Evolutionary conservation across 257 asterid genomes (phyloP), one percentile per base, ranked within the genome.

Genomic region (Vinca minor): DNA sequence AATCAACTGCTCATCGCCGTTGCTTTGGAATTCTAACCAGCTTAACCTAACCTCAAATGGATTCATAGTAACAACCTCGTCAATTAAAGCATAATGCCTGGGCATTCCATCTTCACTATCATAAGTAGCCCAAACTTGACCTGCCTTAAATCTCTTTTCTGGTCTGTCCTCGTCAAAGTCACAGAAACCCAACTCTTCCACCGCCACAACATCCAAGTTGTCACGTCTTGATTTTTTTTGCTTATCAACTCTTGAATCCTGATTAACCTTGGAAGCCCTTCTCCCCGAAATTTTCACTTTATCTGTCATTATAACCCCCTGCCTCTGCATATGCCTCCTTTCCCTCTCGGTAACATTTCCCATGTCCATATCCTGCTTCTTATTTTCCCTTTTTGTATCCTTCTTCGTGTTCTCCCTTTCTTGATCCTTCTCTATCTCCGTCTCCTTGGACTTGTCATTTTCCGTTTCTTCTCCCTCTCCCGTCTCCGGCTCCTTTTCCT

Each of bases 41-140:
- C 82, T 78, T 77, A 89, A 58, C 54, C 59, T 76, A 73, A 81
- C 87, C 78, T 82, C 78, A 63, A 92, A 92, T 12, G 98, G 95
- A 66, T 83, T 81, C 74, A 72, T 34, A 2, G 88, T 81, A 59
- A 81, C 73, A 21, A 87, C 76, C 69, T 82, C 79, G 64, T 92
- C 82, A 49, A 92, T 76, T 72, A 85, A 69, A n/a, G 85, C 96
- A 69, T 89, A 89, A 46, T 85, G 92, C 75, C 95, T 74, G 0
- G 98, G 96, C 85, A 84, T 82, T 74, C 91, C 91, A 69, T 84
- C 95, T 35, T 64, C 78, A 14, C 83, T 84, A n/a, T 85, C 96
- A 53, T 87, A 92, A 46, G 82, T 67, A 29, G 96, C 98, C 96
- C 96, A 92, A 35, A 92, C 88, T 67, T 92, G 98, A 35, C 96